Evolutionary conservation across 169 alveolate genomes (phyloP), one percentile per base, ranked within the genome.

Genomic region (Cryptosporidium viatorum): DNA sequence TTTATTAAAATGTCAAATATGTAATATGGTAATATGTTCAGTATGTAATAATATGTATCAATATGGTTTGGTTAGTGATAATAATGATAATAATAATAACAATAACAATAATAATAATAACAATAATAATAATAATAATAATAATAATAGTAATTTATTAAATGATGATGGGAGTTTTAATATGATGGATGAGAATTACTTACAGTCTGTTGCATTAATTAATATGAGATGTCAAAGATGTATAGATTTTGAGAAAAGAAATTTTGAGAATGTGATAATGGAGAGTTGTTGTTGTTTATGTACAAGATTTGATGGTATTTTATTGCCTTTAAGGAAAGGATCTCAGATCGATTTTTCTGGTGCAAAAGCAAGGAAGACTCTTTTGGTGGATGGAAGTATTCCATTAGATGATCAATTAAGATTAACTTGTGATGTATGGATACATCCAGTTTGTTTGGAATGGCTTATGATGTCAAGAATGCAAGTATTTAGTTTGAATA

Each of bases 271-370:
- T 16, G 75, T 80, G 39, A n/a, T 37, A 21, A 26, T 41, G 5
- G 80, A 80, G 3, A 48, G 89, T 33, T 62, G 80, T 18, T 80
- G 89, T 29, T 80, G 89, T 39, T 50, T 80, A 29, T 80, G 89
- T 29, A 37, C 69, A n/a, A 80, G 89, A 62, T 80, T 80, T 33
- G 89, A 80, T 65, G 74, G 68, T 29, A 26, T 80, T 41, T 29
- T 80, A n/a, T n/a, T 80, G 9, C 69, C 67, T 5, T 60, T 59
- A 21, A 60, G 65, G 14, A 80, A 62, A 14, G 75, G 75, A 14
- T 23, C 75, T 14, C 55, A 21, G 14, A 62, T 80, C 14, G 89
- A 80, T 43, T 80, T 80, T 65, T 7, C 45, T 6, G 74, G 74
- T 14, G n/a, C 31, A 1, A 80, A 65, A 18, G 3, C 65, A 23